Conservation (phyloP, 2,329 filamentous ascomycete genomes). For the Sclerotinia sclerotiorum region DNA sequence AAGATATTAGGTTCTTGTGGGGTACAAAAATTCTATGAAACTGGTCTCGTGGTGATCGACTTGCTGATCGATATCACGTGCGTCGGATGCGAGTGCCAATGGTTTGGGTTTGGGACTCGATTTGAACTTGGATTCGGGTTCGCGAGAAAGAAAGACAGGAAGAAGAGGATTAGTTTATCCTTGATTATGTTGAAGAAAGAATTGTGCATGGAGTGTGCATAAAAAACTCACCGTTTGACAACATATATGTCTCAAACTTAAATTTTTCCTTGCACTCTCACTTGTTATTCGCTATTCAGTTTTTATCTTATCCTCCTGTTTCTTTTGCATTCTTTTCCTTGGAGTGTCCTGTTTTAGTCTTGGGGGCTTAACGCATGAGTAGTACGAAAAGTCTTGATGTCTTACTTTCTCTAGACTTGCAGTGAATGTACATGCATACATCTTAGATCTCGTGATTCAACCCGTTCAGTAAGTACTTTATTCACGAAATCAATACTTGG, state of each 20-base stretch:
- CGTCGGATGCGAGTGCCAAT: background rate
- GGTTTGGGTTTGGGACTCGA: background rate
- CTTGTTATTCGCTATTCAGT: background rate
- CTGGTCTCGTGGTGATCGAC: conserved; percentile 1
- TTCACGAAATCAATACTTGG: background rate
- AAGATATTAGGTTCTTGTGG: background rate
- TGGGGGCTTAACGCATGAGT: background rate
- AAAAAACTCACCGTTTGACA: conserved; percentile 8
- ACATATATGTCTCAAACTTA: conserved; percentile 8
- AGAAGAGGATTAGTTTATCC: background rate
- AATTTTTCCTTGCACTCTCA: background rate
- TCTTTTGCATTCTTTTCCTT: background rate
- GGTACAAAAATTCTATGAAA: background rate
- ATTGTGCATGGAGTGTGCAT: background rate
- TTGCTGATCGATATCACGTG: background rate
- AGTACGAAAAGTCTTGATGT: background rate
- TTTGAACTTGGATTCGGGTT: too few relatives aligned
- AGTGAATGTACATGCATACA: background rate
- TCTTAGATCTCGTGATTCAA: background rate
- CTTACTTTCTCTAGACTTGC: background rate
- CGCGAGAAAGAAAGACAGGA: background rate
- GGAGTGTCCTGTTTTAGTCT: background rate
- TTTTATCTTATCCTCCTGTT: background rate
- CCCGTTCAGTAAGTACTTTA: background rate
- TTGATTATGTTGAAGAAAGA: background rate